These are phyloP conservation scores for Umbelopsis sp. DNA, from an alignment of 371 early-diverging fungal species.

Conservation along the genomic window DNA sequence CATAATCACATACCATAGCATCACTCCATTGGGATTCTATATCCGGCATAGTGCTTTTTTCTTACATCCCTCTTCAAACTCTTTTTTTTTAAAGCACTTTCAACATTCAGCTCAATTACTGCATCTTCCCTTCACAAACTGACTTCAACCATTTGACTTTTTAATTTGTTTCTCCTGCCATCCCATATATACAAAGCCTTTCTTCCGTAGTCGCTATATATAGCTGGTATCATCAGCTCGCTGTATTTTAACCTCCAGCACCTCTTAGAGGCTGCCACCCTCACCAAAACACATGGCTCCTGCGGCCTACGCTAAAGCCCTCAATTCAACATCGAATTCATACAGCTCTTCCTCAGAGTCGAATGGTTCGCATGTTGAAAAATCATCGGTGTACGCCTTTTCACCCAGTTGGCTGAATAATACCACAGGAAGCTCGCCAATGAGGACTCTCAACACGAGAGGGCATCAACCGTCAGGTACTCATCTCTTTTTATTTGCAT, in stretches of 20 bases:
- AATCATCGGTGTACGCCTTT: conserved; percentile 1
- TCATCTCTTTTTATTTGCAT: neutral
- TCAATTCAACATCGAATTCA: conserved; percentile 7
- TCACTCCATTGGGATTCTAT: neutral
- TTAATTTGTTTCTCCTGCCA: neutral
- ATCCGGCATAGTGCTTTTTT: neutral
- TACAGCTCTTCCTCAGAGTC: neutral
- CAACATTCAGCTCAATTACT: neutral
- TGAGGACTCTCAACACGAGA: neutral
- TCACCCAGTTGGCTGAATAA: conserved; percentile 11
- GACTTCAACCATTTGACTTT: neutral
- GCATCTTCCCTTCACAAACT: neutral
- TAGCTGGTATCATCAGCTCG: neutral
- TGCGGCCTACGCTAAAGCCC: conserved; percentile 12
- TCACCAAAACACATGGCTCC: conserved; percentile 14
- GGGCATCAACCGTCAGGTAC: neutral
- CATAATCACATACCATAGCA: neutral
- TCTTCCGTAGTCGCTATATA: neutral
- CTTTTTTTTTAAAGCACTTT: neutral
- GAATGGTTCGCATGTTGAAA: neutral
- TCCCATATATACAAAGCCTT: neutral
- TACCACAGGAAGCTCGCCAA: neutral
- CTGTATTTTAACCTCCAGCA: conserved; percentile 1
- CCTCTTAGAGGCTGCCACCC: conserved; percentile 16
- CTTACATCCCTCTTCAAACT: neutral